Conservation (phyloP, 1,139 yeast species). For the Taphrina deformans region DNA sequence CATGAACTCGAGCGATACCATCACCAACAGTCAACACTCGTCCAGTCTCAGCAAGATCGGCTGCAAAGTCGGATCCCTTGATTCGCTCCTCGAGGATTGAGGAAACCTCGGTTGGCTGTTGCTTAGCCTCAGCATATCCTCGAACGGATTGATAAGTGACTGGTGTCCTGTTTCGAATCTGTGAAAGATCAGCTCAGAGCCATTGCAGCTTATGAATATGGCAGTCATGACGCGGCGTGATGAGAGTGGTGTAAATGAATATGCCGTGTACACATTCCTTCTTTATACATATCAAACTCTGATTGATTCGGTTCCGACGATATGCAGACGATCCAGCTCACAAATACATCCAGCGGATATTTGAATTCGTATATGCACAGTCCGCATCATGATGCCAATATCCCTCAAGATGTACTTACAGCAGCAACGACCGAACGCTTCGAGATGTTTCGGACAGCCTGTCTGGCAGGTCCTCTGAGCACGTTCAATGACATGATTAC, state of each 20-base stretch:
- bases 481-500: slow-evolving; percentile 30
- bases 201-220: not conserved
- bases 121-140: slow-evolving; percentile 73
- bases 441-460: slow-evolving; percentile 27
- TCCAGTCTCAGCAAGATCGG: slow-evolving; percentile 98
- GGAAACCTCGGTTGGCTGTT: slow-evolving; percentile 99
- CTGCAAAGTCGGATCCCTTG: slow-evolving; percentile 98
- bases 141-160: slow-evolving; percentile 31
- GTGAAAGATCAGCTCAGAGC: not conserved
- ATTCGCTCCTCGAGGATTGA: slow-evolving; percentile 98
- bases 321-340: no score
- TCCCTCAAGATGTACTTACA: slow-evolving; percentile 14
- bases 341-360: no score
- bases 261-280: no score
- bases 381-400: not conserved
- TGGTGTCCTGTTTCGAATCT: slow-evolving; percentile 33
- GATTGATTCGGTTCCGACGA: no score
- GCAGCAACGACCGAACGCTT: slow-evolving; percentile 33
- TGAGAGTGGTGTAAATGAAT: no score
- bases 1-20: slow-evolving; percentile 99
- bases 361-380: not conserved
- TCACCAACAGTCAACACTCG: slow-evolving; percentile 99
- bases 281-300: no score
- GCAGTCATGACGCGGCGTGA: slow-evolving; percentile 9
- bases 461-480: slow-evolving; percentile 31